Percentiles rank a stretch among this genome's conserved stretches.
These are phyloP conservation scores for Phyllosticta citriasiana DNA, from an alignment of 2,329 filamentous ascomycete species.

Conservation along the genomic window DNA sequence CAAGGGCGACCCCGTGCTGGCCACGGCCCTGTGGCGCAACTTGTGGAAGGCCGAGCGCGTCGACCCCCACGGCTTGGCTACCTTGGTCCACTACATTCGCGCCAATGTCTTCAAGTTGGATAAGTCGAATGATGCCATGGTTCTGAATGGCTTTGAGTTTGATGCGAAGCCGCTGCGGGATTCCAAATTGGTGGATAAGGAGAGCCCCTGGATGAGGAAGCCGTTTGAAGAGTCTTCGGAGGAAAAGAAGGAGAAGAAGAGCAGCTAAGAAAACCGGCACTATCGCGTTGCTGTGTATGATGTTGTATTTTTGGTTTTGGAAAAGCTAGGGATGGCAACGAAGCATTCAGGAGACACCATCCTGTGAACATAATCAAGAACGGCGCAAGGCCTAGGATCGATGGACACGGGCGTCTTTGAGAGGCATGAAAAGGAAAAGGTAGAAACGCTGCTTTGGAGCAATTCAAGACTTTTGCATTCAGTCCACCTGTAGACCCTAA, in stretches of 20 bases:
- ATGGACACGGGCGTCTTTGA: not conserved
- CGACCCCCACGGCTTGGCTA: slow-evolving; percentile 50
- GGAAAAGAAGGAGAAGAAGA: not conserved
- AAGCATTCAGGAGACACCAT: not conserved
- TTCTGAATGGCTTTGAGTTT: slow-evolving; percentile 30
- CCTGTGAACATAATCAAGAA: not conserved
- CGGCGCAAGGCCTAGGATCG: not conserved
- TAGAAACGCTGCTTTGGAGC: not conserved
- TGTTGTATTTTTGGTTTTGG: not conserved
- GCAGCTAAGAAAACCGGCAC: not conserved
- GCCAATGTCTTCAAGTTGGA: slow-evolving; percentile 47
- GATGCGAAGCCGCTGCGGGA: not conserved
- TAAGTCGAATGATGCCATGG: slow-evolving; percentile 40
- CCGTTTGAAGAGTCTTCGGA: not conserved
- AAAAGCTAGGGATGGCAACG: not conserved
- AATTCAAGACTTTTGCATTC: not conserved
- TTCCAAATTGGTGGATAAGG: not conserved
- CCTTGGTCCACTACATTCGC: slow-evolving; percentile 55
- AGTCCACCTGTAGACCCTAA: not conserved
- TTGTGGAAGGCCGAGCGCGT: slow-evolving; percentile 67
- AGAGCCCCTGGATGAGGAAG: slow-evolving; percentile 1
- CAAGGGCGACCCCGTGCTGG: slow-evolving; percentile 67
- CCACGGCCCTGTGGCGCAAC: slow-evolving; percentile 85
- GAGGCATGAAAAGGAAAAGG: not conserved
- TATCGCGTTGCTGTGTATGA: not conserved